Conservation (phyloP, 2,329 filamentous ascomycete genomes). For the Xylaria sp. region DNA sequence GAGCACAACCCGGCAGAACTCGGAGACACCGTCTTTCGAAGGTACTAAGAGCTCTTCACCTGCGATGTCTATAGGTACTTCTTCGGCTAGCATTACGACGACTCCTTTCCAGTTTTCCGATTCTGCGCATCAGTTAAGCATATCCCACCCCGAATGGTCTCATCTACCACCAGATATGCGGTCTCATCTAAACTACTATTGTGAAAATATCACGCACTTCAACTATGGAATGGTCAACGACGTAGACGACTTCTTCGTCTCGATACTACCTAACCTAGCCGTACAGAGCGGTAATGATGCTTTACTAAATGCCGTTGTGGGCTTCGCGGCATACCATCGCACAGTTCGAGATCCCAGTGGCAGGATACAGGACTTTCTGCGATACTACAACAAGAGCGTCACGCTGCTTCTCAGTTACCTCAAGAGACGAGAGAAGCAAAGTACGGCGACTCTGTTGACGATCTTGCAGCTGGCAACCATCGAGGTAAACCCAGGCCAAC, state of each 20-base stretch:
- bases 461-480: slow-evolving; percentile 92
- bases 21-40: slow-evolving; percentile 57
- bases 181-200: slow-evolving; percentile 78
- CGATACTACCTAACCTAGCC: slow-evolving; percentile 71
- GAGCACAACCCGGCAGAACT: slow-evolving; percentile 46
- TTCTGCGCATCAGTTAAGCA: slow-evolving; percentile 30
- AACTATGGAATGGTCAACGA: slow-evolving; percentile 82
- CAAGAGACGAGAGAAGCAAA: slow-evolving; percentile 70
- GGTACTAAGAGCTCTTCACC: slow-evolving; percentile 57
- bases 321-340: slow-evolving; percentile 86
- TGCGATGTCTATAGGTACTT: slow-evolving; percentile 50
- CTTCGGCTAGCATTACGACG: slow-evolving; percentile 42
- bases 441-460: slow-evolving; percentile 76
- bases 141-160: slow-evolving; percentile 51
- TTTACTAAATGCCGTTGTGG: slow-evolving; percentile 82
- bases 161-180: slow-evolving; percentile 70
- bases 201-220: slow-evolving; percentile 74
- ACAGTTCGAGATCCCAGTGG: slow-evolving; percentile 71
- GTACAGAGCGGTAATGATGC: slow-evolving; percentile 69
- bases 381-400: slow-evolving; percentile 89
- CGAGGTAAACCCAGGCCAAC: slow-evolving; percentile 63
- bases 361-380: slow-evolving; percentile 78
- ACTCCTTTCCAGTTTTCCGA: slow-evolving; percentile 38
- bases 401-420: slow-evolving; percentile 73
- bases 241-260: slow-evolving; percentile 71